These are phyloP conservation scores for Trichocladium uniseriatum DNA, from an alignment of 495 filamentous ascomycete species.

Conservation along the genomic window DNA sequence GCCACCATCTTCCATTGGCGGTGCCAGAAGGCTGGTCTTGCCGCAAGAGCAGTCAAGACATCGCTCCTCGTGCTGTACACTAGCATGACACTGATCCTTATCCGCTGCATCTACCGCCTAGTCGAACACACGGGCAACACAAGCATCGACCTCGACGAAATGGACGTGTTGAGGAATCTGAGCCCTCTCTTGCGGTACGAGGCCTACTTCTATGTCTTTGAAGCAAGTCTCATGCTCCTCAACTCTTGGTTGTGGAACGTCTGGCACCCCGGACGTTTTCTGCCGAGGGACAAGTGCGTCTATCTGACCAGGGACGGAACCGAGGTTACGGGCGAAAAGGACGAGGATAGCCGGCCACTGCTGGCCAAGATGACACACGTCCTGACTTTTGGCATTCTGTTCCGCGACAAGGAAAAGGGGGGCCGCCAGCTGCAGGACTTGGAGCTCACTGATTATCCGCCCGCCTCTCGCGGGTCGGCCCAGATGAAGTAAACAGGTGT, in stretches of 20 bases:
- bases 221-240: conserved; percentile 26
- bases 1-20: conserved; percentile 27
- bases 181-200: conserved; percentile 28
- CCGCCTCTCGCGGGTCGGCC: too few species aligned
- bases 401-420: conserved; percentile 9
- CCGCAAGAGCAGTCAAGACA: conserved; percentile 4
- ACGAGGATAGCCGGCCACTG: conserved; percentile 16
- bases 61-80: conserved; percentile 21
- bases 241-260: conserved; percentile 29
- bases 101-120: conserved; percentile 25
- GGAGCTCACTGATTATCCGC: too few species aligned
- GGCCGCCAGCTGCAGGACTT: neutral
- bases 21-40: conserved; percentile 11
- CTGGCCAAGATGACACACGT: conserved; percentile 16
- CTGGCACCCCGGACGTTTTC: conserved; percentile 24
- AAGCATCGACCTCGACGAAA: conserved; percentile 8
- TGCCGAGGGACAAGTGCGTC: conserved; percentile 20
- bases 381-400: conserved; percentile 24
- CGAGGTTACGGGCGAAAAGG: conserved; percentile 14
- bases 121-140: conserved; percentile 27
- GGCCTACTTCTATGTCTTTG: conserved; percentile 29
- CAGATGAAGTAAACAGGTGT: too few species aligned
- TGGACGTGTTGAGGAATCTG: conserved; percentile 15
- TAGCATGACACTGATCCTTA: conserved; percentile 26
- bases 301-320: too few species aligned